These are phyloP conservation scores for Eucalyptus marginata DNA, from an alignment of 345 rosid species.

Conservation along the genomic window DNA sequence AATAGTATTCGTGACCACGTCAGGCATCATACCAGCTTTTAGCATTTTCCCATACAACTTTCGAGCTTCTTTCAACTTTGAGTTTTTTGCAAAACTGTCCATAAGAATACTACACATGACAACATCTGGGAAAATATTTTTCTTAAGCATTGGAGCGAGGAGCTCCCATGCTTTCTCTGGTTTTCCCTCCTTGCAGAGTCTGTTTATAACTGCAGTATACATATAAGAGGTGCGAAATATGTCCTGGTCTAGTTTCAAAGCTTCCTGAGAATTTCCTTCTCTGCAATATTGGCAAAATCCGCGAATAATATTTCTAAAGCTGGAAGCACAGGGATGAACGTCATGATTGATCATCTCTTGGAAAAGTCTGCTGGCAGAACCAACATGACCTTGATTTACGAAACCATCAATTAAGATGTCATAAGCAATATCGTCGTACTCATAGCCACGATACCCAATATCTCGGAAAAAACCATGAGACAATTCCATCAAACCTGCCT, in stretches of 20 bases:
- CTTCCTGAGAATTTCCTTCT: constrained; percentile 23
- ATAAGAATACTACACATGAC: constrained; percentile 21
- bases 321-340: constrained; percentile 12
- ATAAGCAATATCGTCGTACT: constrained; percentile 16
- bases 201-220: constrained; percentile 17
- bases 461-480: constrained; percentile 5
- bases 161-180: constrained; percentile 27
- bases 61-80: constrained; percentile 16
- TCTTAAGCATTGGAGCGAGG: constrained; percentile 43
- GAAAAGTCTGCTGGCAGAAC: constrained; percentile 18
- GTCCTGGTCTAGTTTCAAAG: constrained; percentile 10
- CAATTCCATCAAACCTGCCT: constrained; percentile 11
- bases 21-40: constrained; percentile 27
- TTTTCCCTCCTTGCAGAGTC: constrained; percentile 16
- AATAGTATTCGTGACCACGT: constrained; percentile 19
- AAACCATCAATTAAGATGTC: constrained; percentile 25
- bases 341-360: constrained; percentile 21
- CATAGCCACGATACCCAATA: constrained; percentile 17
- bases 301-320: constrained; percentile 13
- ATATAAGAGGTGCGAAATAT: constrained; percentile 26
- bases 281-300: constrained; percentile 39
- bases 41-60: constrained; percentile 19
- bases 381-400: constrained; percentile 17
- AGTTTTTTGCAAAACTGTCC: constrained; percentile 29
- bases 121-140: constrained; percentile 15